phyloP scores from a whole-genome alignment of 1,284 basidiomycete species.

The Fomitiporia mediterranea region DNA sequence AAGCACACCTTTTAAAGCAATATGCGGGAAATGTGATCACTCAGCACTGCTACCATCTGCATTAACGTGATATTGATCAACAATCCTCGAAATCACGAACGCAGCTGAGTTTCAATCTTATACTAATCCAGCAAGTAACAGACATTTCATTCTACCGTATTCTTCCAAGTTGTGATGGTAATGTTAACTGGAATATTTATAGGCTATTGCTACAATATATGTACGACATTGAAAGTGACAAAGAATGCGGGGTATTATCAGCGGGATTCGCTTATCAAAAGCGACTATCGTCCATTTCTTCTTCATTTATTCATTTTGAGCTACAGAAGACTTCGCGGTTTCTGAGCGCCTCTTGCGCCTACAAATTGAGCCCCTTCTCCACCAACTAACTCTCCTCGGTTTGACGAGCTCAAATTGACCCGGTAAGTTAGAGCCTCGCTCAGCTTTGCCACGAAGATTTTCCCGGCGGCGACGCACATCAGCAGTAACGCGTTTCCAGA shows the following conservation, averaged over 20 bases:
- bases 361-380: constrained; percentile 5
- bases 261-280: no score
- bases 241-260: no score
- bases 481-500: constrained; percentile 15
- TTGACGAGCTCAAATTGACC: constrained; percentile 14
- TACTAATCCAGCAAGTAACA: no score
- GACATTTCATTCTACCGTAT: no score
- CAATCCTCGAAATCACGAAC: background rate
- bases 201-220: no score
- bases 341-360: background rate
- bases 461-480: background rate
- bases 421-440: background rate
- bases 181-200: no score
- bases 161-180: no score
- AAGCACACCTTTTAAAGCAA: background rate
- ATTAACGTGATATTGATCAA: background rate
- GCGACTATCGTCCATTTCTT: no score
- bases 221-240: no score
- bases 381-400: constrained; percentile 4
- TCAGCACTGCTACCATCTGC: background rate
- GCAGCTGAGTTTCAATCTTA: background rate
- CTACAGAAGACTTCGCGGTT: background rate
- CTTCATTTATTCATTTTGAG: no score
- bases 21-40: background rate
- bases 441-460: background rate